A percentile compares a stretch with the other conserved stretches of the same genome.
Evolutionary conservation across 345 rosid genomes (phyloP).

Genomic region (Populus ilicifolia): DNA sequence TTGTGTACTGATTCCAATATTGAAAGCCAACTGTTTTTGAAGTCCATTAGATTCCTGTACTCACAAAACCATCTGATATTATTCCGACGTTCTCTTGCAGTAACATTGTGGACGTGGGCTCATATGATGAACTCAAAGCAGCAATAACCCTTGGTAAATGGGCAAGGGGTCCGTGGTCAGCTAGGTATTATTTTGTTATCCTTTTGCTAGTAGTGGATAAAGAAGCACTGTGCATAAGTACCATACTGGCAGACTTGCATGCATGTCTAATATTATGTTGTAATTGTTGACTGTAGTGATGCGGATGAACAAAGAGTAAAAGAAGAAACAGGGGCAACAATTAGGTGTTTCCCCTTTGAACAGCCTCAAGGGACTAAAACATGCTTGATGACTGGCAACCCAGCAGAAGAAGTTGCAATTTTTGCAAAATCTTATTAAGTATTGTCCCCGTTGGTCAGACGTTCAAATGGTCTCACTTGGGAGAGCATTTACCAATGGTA

Average conservation of each 20-base stretch:
- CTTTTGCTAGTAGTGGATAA: neutral
- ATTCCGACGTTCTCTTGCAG: conserved; percentile 37
- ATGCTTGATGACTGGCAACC: conserved; percentile 81
- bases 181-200: conserved; percentile 38
- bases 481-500: neutral
- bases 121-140: conserved; percentile 75
- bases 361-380: conserved; percentile 60
- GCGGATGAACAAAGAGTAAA: conserved; percentile 71
- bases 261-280: neutral
- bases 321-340: conserved; percentile 96
- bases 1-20: neutral
- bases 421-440: conserved; percentile 79
- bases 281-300: conserved; percentile 42
- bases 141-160: conserved; percentile 81
- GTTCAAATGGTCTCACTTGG: neutral
- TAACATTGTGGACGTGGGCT: conserved; percentile 78
- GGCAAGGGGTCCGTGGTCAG: conserved; percentile 98
- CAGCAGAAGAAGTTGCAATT: conserved; percentile 78
- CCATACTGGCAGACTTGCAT: neutral
- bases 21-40: neutral
- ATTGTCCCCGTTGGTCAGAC: neutral
- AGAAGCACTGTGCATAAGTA: neutral
- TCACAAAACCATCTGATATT: neutral
- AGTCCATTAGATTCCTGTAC: neutral
- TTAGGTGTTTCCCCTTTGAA: conserved; percentile 83